These are phyloP conservation scores for Starmerella riodocensis DNA, from an alignment of 805 yeast species.

Conservation along the genomic window DNA sequence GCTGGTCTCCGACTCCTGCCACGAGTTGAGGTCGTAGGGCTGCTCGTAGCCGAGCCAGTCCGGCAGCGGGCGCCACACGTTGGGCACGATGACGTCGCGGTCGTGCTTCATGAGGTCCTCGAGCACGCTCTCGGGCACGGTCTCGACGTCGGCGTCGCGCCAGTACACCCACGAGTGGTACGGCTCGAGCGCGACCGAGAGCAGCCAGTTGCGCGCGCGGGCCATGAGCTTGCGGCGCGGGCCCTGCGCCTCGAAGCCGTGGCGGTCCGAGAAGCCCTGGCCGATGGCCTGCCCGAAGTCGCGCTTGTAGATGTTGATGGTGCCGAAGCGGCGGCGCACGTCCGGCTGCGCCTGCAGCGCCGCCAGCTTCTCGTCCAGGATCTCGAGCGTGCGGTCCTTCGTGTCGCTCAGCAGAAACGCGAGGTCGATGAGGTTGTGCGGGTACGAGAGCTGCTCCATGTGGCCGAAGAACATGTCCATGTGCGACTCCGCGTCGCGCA, in stretches of 20 bases:
- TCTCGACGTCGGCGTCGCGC: slow-evolving; percentile 98
- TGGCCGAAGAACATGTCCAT: slow-evolving; percentile 80
- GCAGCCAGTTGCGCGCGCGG: slow-evolving; percentile 87
- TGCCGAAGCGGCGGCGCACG: slow-evolving; percentile 48
- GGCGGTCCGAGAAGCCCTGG: slow-evolving; percentile 87
- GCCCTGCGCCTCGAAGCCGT: slow-evolving; percentile 94
- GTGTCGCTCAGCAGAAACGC: slow-evolving; percentile 85
- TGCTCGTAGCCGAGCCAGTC: slow-evolving; percentile 81
- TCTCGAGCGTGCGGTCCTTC: slow-evolving; percentile 69
- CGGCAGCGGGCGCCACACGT: slow-evolving; percentile 96
- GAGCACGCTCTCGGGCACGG: slow-evolving; percentile 69
- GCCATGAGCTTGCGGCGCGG: slow-evolving; percentile 95
- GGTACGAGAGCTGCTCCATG: slow-evolving; percentile 67
- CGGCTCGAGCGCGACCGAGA: slow-evolving; percentile 78
- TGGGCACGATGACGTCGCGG: slow-evolving; percentile 88
- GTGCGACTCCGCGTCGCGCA: slow-evolving; percentile 84
- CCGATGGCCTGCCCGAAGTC: slow-evolving; percentile 93
- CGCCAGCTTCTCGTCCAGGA: slow-evolving; percentile 40
- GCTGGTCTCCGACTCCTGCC: slow-evolving; percentile 83
- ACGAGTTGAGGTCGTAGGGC: slow-evolving; percentile 90
- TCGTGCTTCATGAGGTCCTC: slow-evolving; percentile 91
- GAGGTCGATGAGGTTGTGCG: slow-evolving; percentile 70
- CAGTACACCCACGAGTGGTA: slow-evolving; percentile 95
- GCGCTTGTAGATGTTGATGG: slow-evolving; percentile 73
- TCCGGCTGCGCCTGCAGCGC: slow-evolving; percentile 56